These are phyloP conservation scores for Tricholoma furcatifolium DNA, from an alignment of 768 basidiomycete genomes.

Conservation along the genomic window DNA sequence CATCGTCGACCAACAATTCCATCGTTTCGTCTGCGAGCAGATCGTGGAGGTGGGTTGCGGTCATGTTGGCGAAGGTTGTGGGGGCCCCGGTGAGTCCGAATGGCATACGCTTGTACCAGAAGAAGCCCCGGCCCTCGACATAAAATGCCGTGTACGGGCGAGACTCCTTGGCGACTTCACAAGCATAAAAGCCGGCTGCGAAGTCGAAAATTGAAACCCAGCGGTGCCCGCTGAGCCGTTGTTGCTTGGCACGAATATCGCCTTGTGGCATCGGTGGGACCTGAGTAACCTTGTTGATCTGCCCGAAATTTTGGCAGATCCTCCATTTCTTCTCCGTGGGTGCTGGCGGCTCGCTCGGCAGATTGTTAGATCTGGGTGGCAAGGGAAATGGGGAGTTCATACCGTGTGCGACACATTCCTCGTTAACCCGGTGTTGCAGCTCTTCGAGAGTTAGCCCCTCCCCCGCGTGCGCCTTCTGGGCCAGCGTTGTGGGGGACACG, in stretches of 20 bases:
- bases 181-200: slow-evolving; percentile 36
- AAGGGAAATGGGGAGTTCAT: slow-evolving; percentile 18
- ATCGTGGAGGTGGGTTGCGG: slow-evolving; percentile 20
- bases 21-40: too few species aligned
- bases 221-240: slow-evolving; percentile 30
- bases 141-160: slow-evolving; percentile 33
- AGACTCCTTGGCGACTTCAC: slow-evolving; percentile 14
- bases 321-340: slow-evolving; percentile 21
- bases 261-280: slow-evolving; percentile 32
- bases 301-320: slow-evolving; percentile 35
- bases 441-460: slow-evolving; percentile 30
- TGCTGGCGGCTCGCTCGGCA: background rate
- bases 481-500: slow-evolving; percentile 30
- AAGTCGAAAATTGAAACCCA: slow-evolving; percentile 35
- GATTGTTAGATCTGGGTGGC: slow-evolving; percentile 17
- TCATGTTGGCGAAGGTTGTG: slow-evolving; percentile 29
- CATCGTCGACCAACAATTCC: too few species aligned
- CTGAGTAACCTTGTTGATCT: slow-evolving; percentile 30
- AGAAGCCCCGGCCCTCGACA: slow-evolving; percentile 18
- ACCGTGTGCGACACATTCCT: slow-evolving; percentile 28
- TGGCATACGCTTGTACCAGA: slow-evolving; percentile 32
- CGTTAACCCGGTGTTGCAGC: slow-evolving; percentile 31
- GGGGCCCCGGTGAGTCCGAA: slow-evolving; percentile 42
- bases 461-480: slow-evolving; percentile 32
- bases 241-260: slow-evolving; percentile 38